phyloP scores from a whole-genome alignment of 2,329 filamentous ascomycete genomes.

The Rutstroemia sp. region DNA sequence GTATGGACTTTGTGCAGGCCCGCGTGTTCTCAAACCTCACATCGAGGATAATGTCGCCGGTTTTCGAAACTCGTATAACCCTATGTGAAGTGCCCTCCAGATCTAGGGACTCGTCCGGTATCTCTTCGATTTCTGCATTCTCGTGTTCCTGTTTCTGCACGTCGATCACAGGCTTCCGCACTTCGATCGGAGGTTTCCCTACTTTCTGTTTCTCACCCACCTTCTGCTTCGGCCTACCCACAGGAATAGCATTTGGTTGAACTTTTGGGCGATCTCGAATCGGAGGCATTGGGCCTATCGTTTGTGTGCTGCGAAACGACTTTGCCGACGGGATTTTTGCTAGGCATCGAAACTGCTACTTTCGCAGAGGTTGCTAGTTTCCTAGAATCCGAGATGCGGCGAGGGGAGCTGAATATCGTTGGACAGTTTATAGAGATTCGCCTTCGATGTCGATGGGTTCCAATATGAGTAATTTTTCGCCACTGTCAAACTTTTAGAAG shows the following conservation, averaged over 20 bases:
- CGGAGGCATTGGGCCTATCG: conserved; percentile 11
- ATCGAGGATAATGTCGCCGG: conserved; percentile 59
- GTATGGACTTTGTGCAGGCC: conserved; percentile 40
- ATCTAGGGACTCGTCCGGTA: conserved; percentile 11
- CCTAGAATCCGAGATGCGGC: background rate
- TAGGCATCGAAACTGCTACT: background rate
- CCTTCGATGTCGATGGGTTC: background rate
- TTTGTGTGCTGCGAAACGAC: conserved; percentile 11
- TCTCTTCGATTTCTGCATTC: background rate
- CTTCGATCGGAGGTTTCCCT: too few relatives aligned
- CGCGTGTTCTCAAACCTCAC: conserved; percentile 56
- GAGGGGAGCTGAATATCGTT: background rate
- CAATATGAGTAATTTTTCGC: background rate
- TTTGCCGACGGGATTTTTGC: background rate
- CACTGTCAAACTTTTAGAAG: background rate
- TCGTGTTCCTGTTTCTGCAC: background rate
- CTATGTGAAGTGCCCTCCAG: conserved; percentile 19
- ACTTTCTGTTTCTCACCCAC: background rate
- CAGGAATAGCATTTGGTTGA: background rate
- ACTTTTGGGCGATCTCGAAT: background rate
- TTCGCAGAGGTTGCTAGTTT: background rate
- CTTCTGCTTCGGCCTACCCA: background rate
- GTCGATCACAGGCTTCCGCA: too few relatives aligned
- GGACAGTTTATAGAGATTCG: background rate
- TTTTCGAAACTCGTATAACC: conserved; percentile 43